phyloP scores from a whole-genome alignment of 2,329 filamentous ascomycete genomes.

The Rugonectria rugulosa region DNA sequence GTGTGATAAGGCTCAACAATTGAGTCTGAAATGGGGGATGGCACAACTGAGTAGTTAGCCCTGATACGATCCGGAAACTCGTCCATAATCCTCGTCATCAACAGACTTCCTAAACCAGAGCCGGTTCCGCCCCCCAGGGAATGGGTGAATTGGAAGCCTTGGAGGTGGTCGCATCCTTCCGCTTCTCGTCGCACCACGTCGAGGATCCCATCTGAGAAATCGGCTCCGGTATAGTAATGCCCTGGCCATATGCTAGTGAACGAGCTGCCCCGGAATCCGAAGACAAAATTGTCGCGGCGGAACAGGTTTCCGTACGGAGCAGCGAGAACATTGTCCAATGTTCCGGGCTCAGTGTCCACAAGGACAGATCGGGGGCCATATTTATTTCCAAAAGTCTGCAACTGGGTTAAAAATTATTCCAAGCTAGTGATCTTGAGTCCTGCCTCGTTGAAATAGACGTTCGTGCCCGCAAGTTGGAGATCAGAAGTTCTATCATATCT shows the following conservation, averaged over 20 bases:
- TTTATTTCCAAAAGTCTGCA: conserved; percentile 88
- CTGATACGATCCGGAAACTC: conserved; percentile 99
- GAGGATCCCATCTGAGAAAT: conserved; percentile 96
- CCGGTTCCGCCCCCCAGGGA: conserved; percentile 99
- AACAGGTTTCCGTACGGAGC: conserved; percentile 98
- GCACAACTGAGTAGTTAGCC: conserved; percentile 99
- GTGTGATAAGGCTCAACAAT: conserved; percentile 99
- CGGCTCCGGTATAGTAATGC: conserved; percentile 99
- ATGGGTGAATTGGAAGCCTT: conserved; percentile 99
- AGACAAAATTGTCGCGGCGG: conserved; percentile 99
- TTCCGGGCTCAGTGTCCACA: conserved; percentile 98
- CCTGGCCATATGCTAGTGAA: conserved; percentile 99
- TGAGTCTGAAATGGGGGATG: conserved; percentile 98
- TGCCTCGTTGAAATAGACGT: conserved; percentile 94
- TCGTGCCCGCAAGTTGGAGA: conserved; percentile 99
- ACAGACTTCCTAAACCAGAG: conserved; percentile 99
- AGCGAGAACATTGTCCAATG: conserved; percentile 98
- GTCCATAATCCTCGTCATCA: conserved; percentile 91
- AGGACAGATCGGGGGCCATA: conserved; percentile 99
- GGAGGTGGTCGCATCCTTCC: conserved; percentile 98
- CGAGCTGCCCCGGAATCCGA: conserved; percentile 98
- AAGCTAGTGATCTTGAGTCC: conserved; percentile 16
- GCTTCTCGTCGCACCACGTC: conserved; percentile 99
- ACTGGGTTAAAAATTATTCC: background rate
- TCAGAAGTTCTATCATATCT: conserved; percentile 96